A percentile compares a stretch with the other conserved stretches of the same genome.
Conservation (phyloP, 805 yeast species). For the Metschnikowia santaceciliae region DNA sequence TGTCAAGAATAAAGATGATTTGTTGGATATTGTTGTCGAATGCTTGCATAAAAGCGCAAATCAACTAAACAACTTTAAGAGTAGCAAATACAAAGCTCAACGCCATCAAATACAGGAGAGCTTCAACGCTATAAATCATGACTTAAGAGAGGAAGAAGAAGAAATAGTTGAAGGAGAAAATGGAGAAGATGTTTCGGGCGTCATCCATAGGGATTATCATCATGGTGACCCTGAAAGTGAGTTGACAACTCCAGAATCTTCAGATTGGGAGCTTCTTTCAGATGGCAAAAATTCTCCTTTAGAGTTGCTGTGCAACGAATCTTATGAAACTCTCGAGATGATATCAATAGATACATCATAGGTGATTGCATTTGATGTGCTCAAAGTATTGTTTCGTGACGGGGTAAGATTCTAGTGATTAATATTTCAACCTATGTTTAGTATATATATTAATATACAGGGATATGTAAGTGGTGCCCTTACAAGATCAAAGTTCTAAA, state of each 20-base stretch:
- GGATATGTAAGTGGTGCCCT: no score
- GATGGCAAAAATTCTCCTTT: not conserved
- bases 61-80: not conserved
- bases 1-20: not conserved
- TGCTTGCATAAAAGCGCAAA: conserved; percentile 1
- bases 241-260: not conserved
- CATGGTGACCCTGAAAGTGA: not conserved
- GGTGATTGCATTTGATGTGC: not conserved
- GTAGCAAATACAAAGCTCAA: not conserved
- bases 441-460: no score
- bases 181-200: not conserved
- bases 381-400: no score
- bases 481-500: no score
- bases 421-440: no score
- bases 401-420: no score
- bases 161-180: not conserved
- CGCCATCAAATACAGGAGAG: not conserved
- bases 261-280: not conserved
- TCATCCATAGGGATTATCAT: not conserved
- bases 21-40: not conserved
- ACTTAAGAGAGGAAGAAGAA: not conserved
- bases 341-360: not conserved
- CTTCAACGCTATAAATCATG: not conserved
- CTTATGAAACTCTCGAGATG: not conserved
- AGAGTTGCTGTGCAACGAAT: not conserved